Conservation (phyloP, 1,139 yeast genomes). For the Blastobotrys elegans region DNA sequence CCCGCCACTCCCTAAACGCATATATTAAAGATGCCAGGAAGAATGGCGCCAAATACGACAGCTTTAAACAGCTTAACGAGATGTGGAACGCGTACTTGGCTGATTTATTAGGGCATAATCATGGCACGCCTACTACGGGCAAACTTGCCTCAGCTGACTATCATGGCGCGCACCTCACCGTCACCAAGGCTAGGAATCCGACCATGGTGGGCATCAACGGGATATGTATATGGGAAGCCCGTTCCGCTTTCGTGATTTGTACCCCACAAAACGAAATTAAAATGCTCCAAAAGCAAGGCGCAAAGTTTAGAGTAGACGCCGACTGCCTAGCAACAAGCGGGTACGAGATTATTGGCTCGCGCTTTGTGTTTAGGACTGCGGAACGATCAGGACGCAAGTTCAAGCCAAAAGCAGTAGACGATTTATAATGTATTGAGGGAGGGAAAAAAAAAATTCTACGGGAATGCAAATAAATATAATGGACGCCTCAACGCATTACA, state of each 20-base stretch:
- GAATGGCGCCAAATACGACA: conserved; percentile 39
- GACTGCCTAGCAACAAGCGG: conserved; percentile 22
- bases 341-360: conserved; percentile 72
- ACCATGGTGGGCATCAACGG: conserved; percentile 65
- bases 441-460: background rate
- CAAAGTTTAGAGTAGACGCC: conserved; percentile 40
- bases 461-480: background rate
- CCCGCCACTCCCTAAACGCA: conserved; percentile 8
- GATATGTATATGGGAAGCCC: conserved; percentile 83
- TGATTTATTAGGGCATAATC: conserved; percentile 40
- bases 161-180: conserved; percentile 68
- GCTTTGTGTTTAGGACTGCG: conserved; percentile 68
- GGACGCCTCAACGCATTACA: too few relatives aligned
- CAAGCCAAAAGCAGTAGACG: conserved; percentile 68
- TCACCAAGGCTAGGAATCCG: conserved; percentile 53
- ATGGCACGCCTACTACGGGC: conserved; percentile 21
- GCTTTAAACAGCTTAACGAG: conserved; percentile 47
- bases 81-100: conserved; percentile 62
- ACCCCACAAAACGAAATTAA: conserved; percentile 19
- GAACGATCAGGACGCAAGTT: conserved; percentile 86
- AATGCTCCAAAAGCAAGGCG: conserved; percentile 51
- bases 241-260: conserved; percentile 54
- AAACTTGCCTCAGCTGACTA: conserved; percentile 77
- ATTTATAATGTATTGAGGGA: too few relatives aligned
- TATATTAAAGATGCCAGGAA: conserved; percentile 6